A percentile compares a stretch with the other conserved stretches of the same genome.
These are phyloP conservation scores for Zymoseptoria crescenta DNA, from an alignment of 2,329 filamentous ascomycete genomes.

Conservation along the genomic window DNA sequence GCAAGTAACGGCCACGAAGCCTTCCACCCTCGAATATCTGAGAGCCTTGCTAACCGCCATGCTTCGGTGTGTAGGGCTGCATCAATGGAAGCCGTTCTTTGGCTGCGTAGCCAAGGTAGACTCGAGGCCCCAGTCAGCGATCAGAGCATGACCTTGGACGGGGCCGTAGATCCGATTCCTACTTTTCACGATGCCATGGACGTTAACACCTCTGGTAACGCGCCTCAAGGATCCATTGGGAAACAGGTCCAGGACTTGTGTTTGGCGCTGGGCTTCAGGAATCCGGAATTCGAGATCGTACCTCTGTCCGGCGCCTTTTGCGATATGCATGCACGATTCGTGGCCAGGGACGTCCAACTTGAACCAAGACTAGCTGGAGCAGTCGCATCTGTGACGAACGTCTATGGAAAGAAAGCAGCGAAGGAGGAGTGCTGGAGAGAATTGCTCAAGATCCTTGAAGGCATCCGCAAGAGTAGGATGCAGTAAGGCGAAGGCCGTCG, in stretches of 20 bases:
- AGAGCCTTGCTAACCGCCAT: too few species aligned
- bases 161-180: constrained; percentile 1
- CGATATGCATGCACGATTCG: constrained; percentile 32
- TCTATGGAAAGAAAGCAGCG: constrained; percentile 44
- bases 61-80: constrained; percentile 20
- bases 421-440: constrained; percentile 42
- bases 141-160: not conserved
- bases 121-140: constrained; percentile 5
- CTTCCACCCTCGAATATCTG: too few species aligned
- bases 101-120: constrained; percentile 32
- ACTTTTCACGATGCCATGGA: constrained; percentile 1
- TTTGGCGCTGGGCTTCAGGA: constrained; percentile 18
- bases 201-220: constrained; percentile 3
- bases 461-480: constrained; percentile 19
- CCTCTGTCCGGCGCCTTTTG: constrained; percentile 25
- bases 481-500: not conserved
- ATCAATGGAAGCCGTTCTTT: constrained; percentile 34
- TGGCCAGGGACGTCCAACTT: constrained; percentile 7
- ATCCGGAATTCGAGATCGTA: constrained; percentile 16
- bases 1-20: too few species aligned
- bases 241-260: constrained; percentile 18
- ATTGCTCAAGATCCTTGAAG: constrained; percentile 34
- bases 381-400: constrained; percentile 35
- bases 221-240: not conserved
- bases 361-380: constrained; percentile 27